These are phyloP conservation scores for Aspergillus saccharolyticus DNA, from an alignment of 495 filamentous ascomycete genomes.

Conservation along the genomic window DNA sequence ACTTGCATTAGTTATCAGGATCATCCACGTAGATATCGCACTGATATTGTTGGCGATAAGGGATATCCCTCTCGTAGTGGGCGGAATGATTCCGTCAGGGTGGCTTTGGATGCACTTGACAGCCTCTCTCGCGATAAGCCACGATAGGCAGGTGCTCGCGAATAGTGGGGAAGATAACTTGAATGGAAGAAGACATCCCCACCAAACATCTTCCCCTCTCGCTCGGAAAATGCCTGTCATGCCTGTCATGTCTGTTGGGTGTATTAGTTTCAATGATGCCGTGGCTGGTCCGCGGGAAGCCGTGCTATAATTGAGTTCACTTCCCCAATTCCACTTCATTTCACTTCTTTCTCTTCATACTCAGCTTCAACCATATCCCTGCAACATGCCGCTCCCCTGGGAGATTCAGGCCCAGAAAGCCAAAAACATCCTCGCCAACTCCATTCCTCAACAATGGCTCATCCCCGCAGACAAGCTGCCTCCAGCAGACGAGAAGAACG, in stretches of 20 bases:
- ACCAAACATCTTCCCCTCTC: not conserved
- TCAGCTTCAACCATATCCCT: not conserved
- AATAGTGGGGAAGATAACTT: too few species aligned
- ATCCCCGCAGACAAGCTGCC: constrained; percentile 27
- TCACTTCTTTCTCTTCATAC: not conserved
- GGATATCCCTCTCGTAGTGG: too few species aligned
- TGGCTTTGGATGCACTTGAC: too few species aligned
- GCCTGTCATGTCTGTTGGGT: not conserved
- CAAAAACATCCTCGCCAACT: constrained; percentile 29
- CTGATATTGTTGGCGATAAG: too few species aligned
- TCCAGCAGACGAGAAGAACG: constrained; percentile 27
- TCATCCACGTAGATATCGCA: too few species aligned
- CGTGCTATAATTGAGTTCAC: not conserved
- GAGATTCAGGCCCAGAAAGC: constrained; percentile 31
- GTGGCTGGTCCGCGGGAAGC: not conserved
- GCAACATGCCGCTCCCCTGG: constrained; percentile 31
- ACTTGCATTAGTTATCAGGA: too few species aligned
- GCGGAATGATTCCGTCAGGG: too few species aligned
- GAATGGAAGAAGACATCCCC: not conserved
- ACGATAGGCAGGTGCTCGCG: constrained; percentile 1
- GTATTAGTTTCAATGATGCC: not conserved
- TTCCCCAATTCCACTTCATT: not conserved
- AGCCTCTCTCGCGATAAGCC: too few species aligned
- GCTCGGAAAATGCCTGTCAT: not conserved
- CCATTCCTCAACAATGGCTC: constrained; percentile 40